phyloP scores from a whole-genome alignment of 441 rosid species.

The Eutrema salsugineum region DNA sequence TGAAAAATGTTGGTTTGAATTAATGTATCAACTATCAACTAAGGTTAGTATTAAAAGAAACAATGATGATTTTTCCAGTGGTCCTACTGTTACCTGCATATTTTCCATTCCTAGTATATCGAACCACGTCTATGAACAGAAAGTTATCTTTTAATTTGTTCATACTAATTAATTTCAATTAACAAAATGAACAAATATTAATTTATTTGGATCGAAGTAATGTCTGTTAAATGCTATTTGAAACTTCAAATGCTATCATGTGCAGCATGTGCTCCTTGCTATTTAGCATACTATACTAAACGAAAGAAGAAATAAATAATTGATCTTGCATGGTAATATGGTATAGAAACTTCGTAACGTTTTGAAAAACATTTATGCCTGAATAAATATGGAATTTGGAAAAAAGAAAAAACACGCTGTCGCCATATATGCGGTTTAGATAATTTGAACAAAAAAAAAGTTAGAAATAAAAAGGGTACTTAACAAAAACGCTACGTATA shows the following conservation, averaged over 20 bases:
- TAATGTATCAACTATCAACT: not conserved
- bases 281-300: not conserved
- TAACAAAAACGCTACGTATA: not conserved
- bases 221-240: not conserved
- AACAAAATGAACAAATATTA: not conserved
- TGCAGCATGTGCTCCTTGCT: not conserved
- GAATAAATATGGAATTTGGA: not conserved
- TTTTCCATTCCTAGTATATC: conserved; percentile 34
- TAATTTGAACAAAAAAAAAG: not conserved
- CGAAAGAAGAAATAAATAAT: not conserved
- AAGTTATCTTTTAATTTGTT: conserved; percentile 7
- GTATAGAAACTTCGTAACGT: not conserved
- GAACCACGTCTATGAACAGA: conserved; percentile 22
- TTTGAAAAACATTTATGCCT: not conserved
- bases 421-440: not conserved
- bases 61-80: conserved; percentile 9
- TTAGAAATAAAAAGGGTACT: not conserved
- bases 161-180: not conserved
- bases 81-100: conserved; percentile 12
- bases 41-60: not conserved
- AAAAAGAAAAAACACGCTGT: not conserved
- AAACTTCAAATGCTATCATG: not conserved
- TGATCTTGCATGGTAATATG: not conserved
- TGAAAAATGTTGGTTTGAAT: not conserved
- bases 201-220: not conserved